These are phyloP conservation scores for Podospora tetraspora DNA, from an alignment of 495 filamentous ascomycete species.

Conservation along the genomic window DNA sequence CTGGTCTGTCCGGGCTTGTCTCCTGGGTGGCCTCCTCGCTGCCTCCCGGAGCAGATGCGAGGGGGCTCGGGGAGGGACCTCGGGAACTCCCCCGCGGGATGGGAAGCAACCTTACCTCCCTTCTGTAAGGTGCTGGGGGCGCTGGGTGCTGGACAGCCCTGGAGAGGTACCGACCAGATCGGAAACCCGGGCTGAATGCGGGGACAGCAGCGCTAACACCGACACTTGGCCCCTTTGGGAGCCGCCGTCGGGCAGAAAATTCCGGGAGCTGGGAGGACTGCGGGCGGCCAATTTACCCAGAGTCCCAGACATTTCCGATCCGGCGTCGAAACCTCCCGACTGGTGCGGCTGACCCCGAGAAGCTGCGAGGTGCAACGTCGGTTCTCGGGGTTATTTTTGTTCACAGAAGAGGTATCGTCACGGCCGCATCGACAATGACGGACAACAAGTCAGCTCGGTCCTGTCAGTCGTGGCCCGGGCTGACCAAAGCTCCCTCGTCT, in stretches of 20 bases:
- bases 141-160: not conserved
- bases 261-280: conserved; percentile 18
- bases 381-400: not conserved
- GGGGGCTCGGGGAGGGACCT: not conserved
- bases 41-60: not conserved
- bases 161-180: conserved; percentile 16
- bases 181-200: conserved; percentile 35
- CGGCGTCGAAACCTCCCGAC: not conserved
- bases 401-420: not conserved
- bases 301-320: not conserved
- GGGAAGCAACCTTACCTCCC: too few relatives aligned
- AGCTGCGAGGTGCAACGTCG: not conserved
- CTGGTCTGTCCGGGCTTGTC: not conserved
- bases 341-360: not conserved
- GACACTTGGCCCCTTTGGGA: conserved; percentile 27
- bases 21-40: not conserved
- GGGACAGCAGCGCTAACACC: conserved; percentile 32
- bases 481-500: not conserved
- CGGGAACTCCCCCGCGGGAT: not conserved
- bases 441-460: too few relatives aligned
- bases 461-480: not conserved
- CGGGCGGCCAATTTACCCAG: conserved; percentile 6
- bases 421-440: not conserved
- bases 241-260: conserved; percentile 25
- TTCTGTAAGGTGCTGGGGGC: not conserved